phyloP scores from a whole-genome alignment of 169 alveolate species.

The Babesia divergens region DNA sequence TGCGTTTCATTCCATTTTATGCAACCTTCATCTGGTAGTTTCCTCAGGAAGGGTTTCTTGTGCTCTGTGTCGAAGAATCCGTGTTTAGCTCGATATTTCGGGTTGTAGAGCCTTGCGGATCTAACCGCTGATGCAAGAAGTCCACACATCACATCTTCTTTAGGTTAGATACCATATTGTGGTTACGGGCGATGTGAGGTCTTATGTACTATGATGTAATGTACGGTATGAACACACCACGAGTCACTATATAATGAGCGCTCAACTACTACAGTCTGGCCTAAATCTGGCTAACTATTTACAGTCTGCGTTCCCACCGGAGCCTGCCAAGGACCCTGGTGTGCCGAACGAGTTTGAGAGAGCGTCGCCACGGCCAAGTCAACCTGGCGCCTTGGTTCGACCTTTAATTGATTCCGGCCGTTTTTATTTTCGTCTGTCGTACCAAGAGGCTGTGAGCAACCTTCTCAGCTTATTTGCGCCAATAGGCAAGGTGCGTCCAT shows the following conservation, averaged over 20 bases:
- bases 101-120: constrained; percentile 4
- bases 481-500: constrained; percentile 45
- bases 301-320: constrained; percentile 44
- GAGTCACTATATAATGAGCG: constrained; percentile 11
- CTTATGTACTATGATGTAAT: not conserved
- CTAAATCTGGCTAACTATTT: constrained; percentile 37
- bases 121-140: not conserved
- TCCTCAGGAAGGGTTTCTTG: not conserved
- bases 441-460: constrained; percentile 35
- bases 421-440: constrained; percentile 42
- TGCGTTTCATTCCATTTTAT: not conserved
- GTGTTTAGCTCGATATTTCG: constrained; percentile 9
- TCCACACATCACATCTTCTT: constrained; percentile 7
- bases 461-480: constrained; percentile 41
- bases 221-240: not conserved
- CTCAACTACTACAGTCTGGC: constrained; percentile 32
- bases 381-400: constrained; percentile 40
- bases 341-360: constrained; percentile 27
- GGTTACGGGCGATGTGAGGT: not conserved
- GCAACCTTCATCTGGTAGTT: not conserved
- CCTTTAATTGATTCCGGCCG: constrained; percentile 43
- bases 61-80: constrained; percentile 2
- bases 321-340: not conserved
- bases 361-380: constrained; percentile 6
- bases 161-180: not conserved